Conservation (phyloP, 2,329 filamentous ascomycete genomes). For the Microsporum canis region DNA sequence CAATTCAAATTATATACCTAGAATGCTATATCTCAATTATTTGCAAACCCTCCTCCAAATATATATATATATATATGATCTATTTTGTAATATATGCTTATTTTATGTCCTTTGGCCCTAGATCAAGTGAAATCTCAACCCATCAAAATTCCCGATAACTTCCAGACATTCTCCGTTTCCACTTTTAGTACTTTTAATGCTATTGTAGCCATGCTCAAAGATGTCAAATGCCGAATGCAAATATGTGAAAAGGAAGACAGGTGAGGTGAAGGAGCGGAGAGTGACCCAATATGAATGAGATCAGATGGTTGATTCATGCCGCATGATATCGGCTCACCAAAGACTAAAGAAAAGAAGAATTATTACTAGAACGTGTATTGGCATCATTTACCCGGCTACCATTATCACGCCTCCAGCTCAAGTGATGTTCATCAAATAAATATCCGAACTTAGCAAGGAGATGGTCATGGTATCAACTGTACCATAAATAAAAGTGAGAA, state of each 20-base stretch:
- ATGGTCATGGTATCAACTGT: background rate
- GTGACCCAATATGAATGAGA: background rate
- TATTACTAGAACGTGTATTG: background rate
- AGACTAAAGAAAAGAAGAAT: background rate
- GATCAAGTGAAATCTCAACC: background rate
- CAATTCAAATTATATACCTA: background rate
- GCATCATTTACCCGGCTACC: background rate
- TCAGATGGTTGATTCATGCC: background rate
- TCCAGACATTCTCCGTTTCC: background rate
- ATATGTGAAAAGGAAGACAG: background rate
- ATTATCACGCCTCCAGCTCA: background rate
- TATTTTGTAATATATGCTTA: background rate
- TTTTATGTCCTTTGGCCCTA: background rate
- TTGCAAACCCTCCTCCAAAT: background rate
- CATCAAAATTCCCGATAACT: conserved; percentile 2
- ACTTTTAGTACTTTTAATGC: background rate
- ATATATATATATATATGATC: background rate
- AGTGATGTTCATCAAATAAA: background rate
- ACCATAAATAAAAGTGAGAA: background rate
- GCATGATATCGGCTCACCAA: background rate
- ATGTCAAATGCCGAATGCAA: background rate
- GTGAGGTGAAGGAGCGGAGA: background rate
- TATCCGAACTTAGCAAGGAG: background rate
- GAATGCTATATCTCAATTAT: background rate
- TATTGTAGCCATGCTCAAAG: background rate